A percentile compares a stretch with the other conserved stretches of the same genome.
These are phyloP conservation scores for Macrolepiota dolichaula DNA, from an alignment of 768 basidiomycete species.

Conservation along the genomic window DNA sequence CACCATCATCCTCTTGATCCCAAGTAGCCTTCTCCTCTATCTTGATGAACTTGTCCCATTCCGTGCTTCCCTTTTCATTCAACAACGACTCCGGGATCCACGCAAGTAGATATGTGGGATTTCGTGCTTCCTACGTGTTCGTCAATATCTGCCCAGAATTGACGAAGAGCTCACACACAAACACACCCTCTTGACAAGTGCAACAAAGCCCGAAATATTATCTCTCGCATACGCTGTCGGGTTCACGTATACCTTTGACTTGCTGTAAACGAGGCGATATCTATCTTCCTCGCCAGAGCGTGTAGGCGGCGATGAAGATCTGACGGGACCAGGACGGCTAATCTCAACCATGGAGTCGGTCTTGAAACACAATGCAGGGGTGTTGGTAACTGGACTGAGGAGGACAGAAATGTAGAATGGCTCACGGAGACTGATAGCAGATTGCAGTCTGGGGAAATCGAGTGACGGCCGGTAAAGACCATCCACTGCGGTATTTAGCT, in stretches of 20 bases:
- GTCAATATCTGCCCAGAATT: background rate
- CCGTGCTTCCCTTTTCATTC: slow-evolving; percentile 74
- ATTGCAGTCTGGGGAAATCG: slow-evolving; percentile 20
- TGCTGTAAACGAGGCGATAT: slow-evolving; percentile 80
- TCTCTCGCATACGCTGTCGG: slow-evolving; percentile 90
- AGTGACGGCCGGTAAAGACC: slow-evolving; percentile 11
- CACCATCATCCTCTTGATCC: slow-evolving; percentile 75
- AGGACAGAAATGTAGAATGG: background rate
- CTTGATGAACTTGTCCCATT: slow-evolving; percentile 89
- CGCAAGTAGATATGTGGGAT: slow-evolving; percentile 77
- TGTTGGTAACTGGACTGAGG: background rate
- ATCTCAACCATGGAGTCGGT: slow-evolving; percentile 78
- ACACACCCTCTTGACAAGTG: slow-evolving; percentile 84
- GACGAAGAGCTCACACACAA: slow-evolving; percentile 23
- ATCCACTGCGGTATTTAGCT: background rate
- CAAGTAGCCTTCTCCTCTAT: slow-evolving; percentile 64
- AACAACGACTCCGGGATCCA: slow-evolving; percentile 92
- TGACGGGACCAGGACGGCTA: slow-evolving; percentile 37
- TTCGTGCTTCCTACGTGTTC: slow-evolving; percentile 59
- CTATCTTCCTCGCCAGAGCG: slow-evolving; percentile 49
- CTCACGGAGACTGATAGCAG: slow-evolving; percentile 29
- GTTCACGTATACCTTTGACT: slow-evolving; percentile 94
- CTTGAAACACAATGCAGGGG: slow-evolving; percentile 20
- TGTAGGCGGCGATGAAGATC: slow-evolving; percentile 15
- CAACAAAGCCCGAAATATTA: slow-evolving; percentile 92